Conservation (phyloP, 345 rosid species). For the Rhodomyrtus tomentosa region DNA sequence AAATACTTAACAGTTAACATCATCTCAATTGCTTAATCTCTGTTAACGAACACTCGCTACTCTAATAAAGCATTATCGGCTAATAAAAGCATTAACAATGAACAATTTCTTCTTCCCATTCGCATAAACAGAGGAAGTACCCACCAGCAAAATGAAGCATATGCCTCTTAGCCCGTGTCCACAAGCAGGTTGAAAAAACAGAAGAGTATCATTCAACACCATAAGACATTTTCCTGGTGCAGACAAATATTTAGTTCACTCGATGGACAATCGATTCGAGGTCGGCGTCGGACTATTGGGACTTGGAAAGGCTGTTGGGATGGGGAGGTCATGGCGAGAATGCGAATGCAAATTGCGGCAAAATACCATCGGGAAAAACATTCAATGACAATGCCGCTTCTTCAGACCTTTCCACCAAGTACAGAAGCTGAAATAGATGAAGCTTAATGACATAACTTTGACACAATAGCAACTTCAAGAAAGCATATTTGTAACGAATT, state of each 20-base stretch:
- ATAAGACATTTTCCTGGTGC: background rate
- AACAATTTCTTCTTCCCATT: background rate
- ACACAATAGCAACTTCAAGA: background rate
- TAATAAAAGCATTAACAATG: background rate
- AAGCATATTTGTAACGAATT: background rate
- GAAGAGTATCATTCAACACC: background rate
- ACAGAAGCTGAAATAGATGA: background rate
- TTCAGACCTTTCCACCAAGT: background rate
- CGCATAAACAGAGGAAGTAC: background rate
- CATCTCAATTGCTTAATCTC: background rate
- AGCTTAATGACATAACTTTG: background rate
- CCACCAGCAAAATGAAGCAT: background rate
- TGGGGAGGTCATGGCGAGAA: background rate
- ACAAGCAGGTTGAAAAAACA: background rate
- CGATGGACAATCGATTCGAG: background rate
- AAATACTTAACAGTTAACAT: too few species aligned
- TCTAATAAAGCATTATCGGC: background rate
- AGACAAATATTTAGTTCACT: background rate
- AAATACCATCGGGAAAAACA: background rate
- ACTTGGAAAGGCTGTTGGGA: background rate
- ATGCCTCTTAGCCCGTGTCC: background rate
- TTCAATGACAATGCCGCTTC: background rate
- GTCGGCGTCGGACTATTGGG: background rate
- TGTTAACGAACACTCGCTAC: too few species aligned
- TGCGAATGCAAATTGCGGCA: background rate